Evolutionary conservation across 2,329 filamentous ascomycete genomes (phyloP).

Genomic region (Gnomoniopsis smithogilvyi): DNA sequence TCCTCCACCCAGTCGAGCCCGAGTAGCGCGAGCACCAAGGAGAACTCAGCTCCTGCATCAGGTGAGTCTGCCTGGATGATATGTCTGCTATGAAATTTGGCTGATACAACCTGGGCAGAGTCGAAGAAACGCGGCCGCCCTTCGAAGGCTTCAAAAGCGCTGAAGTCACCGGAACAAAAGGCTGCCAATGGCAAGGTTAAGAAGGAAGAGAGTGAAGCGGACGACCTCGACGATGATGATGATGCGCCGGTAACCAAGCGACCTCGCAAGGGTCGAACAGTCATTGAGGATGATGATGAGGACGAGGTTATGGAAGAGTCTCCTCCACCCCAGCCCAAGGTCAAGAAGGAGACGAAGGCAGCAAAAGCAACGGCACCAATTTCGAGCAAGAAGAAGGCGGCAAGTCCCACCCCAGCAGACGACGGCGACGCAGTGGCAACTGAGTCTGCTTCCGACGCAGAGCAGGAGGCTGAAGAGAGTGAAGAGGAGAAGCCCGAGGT

Average conservation of each 20-base stretch:
- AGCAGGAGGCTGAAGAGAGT: constrained; percentile 46
- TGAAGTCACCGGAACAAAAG: constrained; percentile 10
- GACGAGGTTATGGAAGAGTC: constrained; percentile 37
- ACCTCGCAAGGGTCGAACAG: constrained; percentile 42
- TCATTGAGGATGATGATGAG: constrained; percentile 52
- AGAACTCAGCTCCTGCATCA: constrained; percentile 35
- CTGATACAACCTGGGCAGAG: constrained; percentile 26
- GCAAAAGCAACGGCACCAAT: constrained; percentile 18
- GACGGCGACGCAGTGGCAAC: constrained; percentile 39
- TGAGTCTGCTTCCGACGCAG: constrained; percentile 47
- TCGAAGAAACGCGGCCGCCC: constrained; percentile 44
- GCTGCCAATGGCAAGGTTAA: constrained; percentile 29
- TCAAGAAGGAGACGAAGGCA: constrained; percentile 27
- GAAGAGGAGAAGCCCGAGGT: constrained; percentile 66
- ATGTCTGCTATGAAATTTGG: not conserved
- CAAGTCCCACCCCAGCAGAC: constrained; percentile 33
- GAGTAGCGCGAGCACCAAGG: constrained; percentile 30
- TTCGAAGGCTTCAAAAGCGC: constrained; percentile 18
- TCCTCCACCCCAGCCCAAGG: constrained; percentile 17
- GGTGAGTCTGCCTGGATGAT: constrained; percentile 28
- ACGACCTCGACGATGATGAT: constrained; percentile 45
- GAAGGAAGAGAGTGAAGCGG: constrained; percentile 38
- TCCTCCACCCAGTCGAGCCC: constrained; percentile 19
- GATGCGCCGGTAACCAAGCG: constrained; percentile 61
- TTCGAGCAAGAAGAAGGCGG: constrained; percentile 20